Base-by-base conservation (phyloP, 1,139 yeast species). In the Yarrowia galli region DNA sequence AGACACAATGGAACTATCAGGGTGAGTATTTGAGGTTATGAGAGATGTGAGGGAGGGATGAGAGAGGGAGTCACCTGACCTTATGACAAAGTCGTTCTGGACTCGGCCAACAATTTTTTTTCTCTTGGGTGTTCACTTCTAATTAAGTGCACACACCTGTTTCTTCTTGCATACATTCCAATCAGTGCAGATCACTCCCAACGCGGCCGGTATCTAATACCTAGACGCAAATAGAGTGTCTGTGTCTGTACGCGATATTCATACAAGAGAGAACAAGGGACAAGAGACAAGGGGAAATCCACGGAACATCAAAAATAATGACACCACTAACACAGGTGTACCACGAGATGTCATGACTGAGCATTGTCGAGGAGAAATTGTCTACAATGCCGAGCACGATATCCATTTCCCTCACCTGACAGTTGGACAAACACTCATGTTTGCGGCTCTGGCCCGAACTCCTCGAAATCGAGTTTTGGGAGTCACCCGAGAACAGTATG, bases 351-450 rank as follows among this genome's bases (percentile, higher is more conserved):
- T 87, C 38, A 82, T 89, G 70, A 76, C 73, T 23, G 78, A 79
- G 23, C 81, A 83, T 71, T 88, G 81, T 75, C 81, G 91, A 74
- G 91, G 92, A 71, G 91, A 88, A 69, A 91, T 89, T 58, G 83
- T 88, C 20, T 89, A 88, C 79, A 86, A 87, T 71, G 92, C 92
- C 15, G 95, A 89, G 68, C 77, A 86, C 20, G 95, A 89, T 76
- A 79, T 82, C 68, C 93, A 89, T 76, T 87, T 89, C 79, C 92
- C 95, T 1, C 89, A 87, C 72, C 77, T 89, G 73, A 85, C 90
- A 1, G 95, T 89, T n/a, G 89, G 89, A 69, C 85, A 89, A 73
- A 89, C 95, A 9, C 79, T 89, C 70, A 79, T 82, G 69, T 87
- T 88, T 70, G 90, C 92, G 28, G 87, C 92, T 5, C 78, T 81